Conservation (phyloP, 176 grass and related monocot species). For the Avena eriantha region DNA sequence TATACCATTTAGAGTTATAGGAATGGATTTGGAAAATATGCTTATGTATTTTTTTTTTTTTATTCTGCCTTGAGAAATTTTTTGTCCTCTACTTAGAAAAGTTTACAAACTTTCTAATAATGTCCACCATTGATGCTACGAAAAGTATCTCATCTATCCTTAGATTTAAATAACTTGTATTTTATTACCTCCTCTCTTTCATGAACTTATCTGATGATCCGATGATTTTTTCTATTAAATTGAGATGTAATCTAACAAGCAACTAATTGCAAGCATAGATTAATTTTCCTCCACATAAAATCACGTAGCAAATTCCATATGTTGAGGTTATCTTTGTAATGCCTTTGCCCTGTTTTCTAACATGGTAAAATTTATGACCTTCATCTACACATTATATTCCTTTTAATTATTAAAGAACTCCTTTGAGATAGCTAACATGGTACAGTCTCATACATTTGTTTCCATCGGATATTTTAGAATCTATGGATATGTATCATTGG, state of each 20-base stretch:
- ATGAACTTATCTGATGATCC: neutral
- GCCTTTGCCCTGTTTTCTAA: neutral
- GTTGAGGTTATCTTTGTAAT: neutral
- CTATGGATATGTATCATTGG: too few species aligned
- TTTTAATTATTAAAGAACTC: neutral
- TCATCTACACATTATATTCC: neutral
- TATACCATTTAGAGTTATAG: too few species aligned
- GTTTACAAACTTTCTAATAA: neutral
- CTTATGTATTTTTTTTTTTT: neutral
- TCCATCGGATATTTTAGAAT: too few species aligned
- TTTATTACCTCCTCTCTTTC: neutral
- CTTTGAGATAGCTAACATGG: neutral
- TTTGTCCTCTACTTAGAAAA: neutral
- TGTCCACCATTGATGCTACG: neutral
- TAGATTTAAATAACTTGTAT: neutral
- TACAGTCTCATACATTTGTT: too few species aligned
- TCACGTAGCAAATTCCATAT: neutral
- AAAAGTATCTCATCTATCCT: neutral
- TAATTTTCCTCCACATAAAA: neutral
- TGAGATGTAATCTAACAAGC: neutral
- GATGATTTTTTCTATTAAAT: neutral
- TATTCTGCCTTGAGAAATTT: neutral
- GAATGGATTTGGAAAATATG: too few species aligned
- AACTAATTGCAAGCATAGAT: neutral
- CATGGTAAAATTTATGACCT: neutral